Evolutionary conservation across 306 rosid species (phyloP).

Genomic region (Dalbergia oliveri): DNA sequence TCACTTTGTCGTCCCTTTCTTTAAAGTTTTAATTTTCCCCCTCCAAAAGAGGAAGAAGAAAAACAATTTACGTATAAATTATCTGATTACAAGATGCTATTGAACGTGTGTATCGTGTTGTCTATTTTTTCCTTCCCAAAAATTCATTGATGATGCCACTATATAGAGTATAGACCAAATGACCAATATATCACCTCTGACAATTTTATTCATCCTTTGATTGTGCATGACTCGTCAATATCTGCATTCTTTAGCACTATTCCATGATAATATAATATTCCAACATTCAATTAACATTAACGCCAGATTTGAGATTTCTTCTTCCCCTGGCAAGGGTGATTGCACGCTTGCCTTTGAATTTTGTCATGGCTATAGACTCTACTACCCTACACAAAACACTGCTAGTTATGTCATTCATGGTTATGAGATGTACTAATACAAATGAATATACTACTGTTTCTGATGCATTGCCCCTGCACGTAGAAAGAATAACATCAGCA

Average conservation of each 20-base stretch:
- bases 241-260: neutral
- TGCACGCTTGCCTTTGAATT: slow-evolving; percentile 34
- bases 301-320: neutral
- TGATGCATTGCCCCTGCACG: slow-evolving; percentile 19
- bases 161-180: neutral
- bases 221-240: slow-evolving; percentile 38
- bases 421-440: neutral
- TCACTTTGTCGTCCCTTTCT: no score
- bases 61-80: neutral
- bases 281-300: slow-evolving; percentile 33
- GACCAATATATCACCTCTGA: neutral
- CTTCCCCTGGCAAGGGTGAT: slow-evolving; percentile 17
- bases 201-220: slow-evolving; percentile 25
- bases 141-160: neutral
- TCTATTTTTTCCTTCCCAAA: neutral
- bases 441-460: slow-evolving; percentile 4
- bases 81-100: neutral
- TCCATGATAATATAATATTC: neutral
- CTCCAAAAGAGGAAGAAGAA: no score
- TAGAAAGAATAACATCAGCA: slow-evolving; percentile 16
- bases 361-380: slow-evolving; percentile 25
- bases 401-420: slow-evolving; percentile 24
- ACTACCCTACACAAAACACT: slow-evolving; percentile 30
- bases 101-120: neutral
- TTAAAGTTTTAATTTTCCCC: no score